Evolutionary conservation across 208 protist species (phyloP).

Genomic region (Giardia duodenalis): DNA sequence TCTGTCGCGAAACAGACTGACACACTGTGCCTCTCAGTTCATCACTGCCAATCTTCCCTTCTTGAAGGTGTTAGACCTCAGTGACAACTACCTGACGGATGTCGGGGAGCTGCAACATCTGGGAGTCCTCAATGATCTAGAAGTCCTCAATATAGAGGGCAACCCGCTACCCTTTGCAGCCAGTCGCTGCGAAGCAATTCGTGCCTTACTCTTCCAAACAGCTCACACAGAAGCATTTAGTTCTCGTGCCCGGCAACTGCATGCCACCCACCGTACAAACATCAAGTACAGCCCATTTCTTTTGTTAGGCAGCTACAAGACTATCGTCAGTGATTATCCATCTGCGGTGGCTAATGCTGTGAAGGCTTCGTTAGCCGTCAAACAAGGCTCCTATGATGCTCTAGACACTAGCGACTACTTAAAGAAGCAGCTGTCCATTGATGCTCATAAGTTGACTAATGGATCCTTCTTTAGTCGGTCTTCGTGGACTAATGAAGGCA

Average conservation of each 20-base stretch:
- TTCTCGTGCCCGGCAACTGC: no score
- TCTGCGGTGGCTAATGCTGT: no score
- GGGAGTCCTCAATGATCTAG: neutral
- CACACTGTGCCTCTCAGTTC: neutral
- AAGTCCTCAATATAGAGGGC: neutral
- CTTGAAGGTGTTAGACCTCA: neutral
- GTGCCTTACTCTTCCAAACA: neutral
- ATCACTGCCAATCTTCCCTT: neutral
- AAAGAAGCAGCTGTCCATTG: neutral
- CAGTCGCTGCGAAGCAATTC: neutral
- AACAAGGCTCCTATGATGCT: no score
- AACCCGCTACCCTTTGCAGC: neutral
- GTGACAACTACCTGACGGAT: conserved; percentile 13
- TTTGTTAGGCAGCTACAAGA: neutral
- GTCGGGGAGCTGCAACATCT: neutral
- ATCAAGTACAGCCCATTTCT: neutral
- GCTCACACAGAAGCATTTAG: no score
- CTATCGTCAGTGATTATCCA: no score
- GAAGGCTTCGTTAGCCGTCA: no score
- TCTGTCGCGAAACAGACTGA: neutral
- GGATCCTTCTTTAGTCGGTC: neutral
- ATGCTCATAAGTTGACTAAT: neutral
- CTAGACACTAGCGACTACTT: no score
- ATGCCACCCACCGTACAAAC: no score
- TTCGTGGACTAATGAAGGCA: neutral